These are phyloP conservation scores for Arthroderma sp. DNA, from an alignment of 2,329 filamentous ascomycete species.

Conservation along the genomic window DNA sequence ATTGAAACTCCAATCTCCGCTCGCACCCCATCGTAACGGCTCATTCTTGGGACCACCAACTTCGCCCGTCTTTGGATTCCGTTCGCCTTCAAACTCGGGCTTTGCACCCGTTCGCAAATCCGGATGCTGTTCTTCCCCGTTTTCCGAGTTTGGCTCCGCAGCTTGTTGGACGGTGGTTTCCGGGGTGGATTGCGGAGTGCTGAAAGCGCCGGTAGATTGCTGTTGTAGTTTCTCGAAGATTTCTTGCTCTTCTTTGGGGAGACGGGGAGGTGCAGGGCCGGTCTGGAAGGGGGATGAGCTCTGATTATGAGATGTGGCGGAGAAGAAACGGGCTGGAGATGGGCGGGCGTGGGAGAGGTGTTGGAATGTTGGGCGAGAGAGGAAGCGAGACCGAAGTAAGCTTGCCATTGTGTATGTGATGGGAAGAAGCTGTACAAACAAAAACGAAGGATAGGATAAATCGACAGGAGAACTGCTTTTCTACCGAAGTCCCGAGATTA, in stretches of 20 bases:
- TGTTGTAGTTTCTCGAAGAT: slow-evolving; percentile 79
- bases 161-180: slow-evolving; percentile 7
- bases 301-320: slow-evolving; percentile 11
- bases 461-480: too few species aligned
- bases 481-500: too few species aligned
- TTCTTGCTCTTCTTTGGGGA: slow-evolving; percentile 78
- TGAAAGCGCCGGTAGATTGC: slow-evolving; percentile 63
- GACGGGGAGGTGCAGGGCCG: slow-evolving; percentile 64
- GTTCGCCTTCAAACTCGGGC: slow-evolving; percentile 86
- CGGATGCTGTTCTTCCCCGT: slow-evolving; percentile 54
- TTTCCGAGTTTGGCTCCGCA: slow-evolving; percentile 23
- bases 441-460: too few species aligned
- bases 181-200: slow-evolving; percentile 39
- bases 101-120: slow-evolving; percentile 62
- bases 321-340: neutral
- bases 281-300: slow-evolving; percentile 21
- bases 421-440: too few species aligned
- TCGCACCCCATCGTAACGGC: slow-evolving; percentile 70
- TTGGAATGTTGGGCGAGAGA: neutral
- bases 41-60: slow-evolving; percentile 96
- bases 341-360: neutral
- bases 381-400: neutral
- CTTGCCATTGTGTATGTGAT: neutral
- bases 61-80: slow-evolving; percentile 88
- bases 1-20: slow-evolving; percentile 83